These are phyloP conservation scores for Coelastrella sp. DNA, from an alignment of 139 green algal genomes.

Conservation along the genomic window DNA sequence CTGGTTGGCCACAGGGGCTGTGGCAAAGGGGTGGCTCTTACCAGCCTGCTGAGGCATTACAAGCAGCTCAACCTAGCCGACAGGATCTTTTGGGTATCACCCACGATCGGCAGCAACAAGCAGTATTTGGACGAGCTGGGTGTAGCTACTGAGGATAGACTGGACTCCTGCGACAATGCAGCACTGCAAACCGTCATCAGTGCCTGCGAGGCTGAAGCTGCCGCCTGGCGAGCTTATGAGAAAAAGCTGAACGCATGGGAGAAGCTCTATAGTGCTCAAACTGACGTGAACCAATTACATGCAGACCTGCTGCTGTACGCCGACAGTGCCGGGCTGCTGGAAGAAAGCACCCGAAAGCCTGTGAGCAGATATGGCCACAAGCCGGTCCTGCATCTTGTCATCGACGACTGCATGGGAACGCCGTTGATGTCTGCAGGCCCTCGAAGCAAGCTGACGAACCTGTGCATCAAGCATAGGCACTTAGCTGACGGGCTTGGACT, in stretches of 20 bases:
- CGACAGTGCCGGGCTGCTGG: neutral
- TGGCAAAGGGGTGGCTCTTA: neutral
- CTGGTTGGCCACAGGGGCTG: neutral
- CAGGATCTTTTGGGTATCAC: neutral
- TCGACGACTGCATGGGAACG: neutral
- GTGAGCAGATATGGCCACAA: neutral
- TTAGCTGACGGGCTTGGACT: neutral
- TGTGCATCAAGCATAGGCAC: neutral
- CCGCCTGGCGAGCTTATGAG: neutral
- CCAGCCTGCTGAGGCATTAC: neutral
- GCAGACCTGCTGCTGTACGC: neutral
- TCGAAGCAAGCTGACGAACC: neutral
- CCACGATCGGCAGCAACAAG: neutral
- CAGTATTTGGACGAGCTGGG: neutral
- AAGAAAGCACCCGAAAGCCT: neutral
- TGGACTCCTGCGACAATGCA: too few relatives aligned
- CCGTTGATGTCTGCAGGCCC: neutral
- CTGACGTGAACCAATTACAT: neutral
- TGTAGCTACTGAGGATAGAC: neutral
- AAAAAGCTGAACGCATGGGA: neutral
- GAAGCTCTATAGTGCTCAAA: neutral
- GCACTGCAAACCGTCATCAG: too few relatives aligned
- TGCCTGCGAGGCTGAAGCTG: too few relatives aligned
- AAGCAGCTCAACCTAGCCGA: neutral
- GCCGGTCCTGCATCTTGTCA: neutral